These are phyloP conservation scores for Chondrostereum purpureum DNA, from an alignment of 1,284 basidiomycete genomes.

Conservation along the genomic window DNA sequence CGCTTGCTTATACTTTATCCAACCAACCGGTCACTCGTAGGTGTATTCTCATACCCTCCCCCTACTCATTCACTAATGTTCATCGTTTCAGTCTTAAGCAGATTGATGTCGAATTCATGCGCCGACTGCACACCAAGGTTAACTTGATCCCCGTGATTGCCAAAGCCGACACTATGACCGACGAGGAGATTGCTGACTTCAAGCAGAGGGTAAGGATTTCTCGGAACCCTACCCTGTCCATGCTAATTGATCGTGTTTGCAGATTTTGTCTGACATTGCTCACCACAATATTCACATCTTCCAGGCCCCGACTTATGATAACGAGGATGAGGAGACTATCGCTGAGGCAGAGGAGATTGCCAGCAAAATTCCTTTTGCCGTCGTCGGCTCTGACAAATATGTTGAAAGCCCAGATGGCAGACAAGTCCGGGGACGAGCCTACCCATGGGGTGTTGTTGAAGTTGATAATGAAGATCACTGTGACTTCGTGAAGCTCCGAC, in stretches of 20 bases:
- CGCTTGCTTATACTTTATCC: conserved; percentile 96
- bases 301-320: conserved; percentile 91
- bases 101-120: conserved; percentile 97
- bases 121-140: conserved; percentile 90
- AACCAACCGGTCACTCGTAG: conserved; percentile 95
- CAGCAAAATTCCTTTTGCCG: conserved; percentile 94
- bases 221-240: conserved; percentile 8
- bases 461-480: conserved; percentile 98
- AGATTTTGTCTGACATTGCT: conserved; percentile 88
- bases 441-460: conserved; percentile 97
- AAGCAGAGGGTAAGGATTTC: conserved; percentile 73
- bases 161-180: conserved; percentile 93
- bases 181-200: conserved; percentile 88
- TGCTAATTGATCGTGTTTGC: conserved; percentile 8
- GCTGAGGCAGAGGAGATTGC: conserved; percentile 95
- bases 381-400: conserved; percentile 85
- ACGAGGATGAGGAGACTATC: conserved; percentile 94
- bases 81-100: conserved; percentile 70
- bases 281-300: conserved; percentile 95
- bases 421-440: conserved; percentile 84
- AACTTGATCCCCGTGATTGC: conserved; percentile 97
- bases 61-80: conserved; percentile 8
- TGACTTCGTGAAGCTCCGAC: conserved; percentile 96
- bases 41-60: conserved; percentile 24
- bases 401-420: conserved; percentile 83